phyloP scores from a whole-genome alignment of 2,329 filamentous ascomycete genomes.

The Colletotrichum chlorophyti region DNA sequence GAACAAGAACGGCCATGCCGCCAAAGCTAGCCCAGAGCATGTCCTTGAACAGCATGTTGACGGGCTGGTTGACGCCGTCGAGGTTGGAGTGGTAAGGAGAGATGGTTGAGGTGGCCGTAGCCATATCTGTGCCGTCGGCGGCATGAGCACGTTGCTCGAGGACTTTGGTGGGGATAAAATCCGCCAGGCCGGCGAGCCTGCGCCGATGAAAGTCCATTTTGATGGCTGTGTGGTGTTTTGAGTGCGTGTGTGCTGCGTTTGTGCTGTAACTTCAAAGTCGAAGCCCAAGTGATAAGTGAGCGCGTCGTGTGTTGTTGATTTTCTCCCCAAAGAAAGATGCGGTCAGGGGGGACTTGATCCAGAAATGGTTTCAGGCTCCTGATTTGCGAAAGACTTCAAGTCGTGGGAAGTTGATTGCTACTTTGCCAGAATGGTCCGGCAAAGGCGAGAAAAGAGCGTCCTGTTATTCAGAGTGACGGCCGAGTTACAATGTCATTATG shows the following conservation, averaged over 20 bases:
- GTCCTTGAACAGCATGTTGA: constrained; percentile 64
- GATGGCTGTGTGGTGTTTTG: background rate
- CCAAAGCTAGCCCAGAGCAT: constrained; percentile 68
- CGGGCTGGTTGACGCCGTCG: constrained; percentile 65
- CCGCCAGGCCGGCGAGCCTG: constrained; percentile 37
- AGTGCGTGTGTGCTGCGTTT: constrained; percentile 6
- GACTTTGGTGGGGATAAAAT: constrained; percentile 39
- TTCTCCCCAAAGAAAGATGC: background rate
- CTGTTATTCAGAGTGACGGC: constrained; percentile 18
- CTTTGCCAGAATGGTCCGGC: constrained; percentile 17
- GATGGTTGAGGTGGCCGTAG: constrained; percentile 52
- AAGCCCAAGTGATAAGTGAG: background rate
- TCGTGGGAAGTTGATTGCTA: background rate
- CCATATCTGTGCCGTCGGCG: constrained; percentile 33
- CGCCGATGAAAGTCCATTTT: constrained; percentile 40
- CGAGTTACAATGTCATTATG: constrained; percentile 26
- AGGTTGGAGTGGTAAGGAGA: constrained; percentile 62
- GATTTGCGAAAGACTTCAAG: background rate
- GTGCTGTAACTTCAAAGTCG: constrained; percentile 15
- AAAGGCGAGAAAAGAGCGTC: background rate
- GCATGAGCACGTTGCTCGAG: constrained; percentile 35
- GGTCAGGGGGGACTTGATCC: background rate
- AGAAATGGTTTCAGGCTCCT: background rate
- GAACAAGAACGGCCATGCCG: constrained; percentile 58
- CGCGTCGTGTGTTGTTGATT: too few relatives aligned